Evolutionary conservation across 345 rosid genomes (phyloP).

Genomic region (Luvunga scandens): DNA sequence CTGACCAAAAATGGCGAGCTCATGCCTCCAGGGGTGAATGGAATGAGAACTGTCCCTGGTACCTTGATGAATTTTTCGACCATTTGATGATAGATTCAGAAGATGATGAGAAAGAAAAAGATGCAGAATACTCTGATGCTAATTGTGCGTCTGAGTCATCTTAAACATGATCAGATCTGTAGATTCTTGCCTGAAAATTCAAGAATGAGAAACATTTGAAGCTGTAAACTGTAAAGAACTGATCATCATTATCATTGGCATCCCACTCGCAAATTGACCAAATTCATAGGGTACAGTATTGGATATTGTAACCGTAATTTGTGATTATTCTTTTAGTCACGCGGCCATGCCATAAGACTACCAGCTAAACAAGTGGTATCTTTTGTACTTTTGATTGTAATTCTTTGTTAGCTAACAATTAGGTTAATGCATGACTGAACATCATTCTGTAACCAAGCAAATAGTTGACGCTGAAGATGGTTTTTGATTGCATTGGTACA

Average conservation of each 20-base stretch:
- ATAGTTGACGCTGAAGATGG: not conserved
- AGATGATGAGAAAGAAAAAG: slow-evolving; percentile 18
- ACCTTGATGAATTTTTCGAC: slow-evolving; percentile 65
- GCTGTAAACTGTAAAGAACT: not conserved
- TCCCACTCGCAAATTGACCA: not conserved
- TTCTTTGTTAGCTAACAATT: not conserved
- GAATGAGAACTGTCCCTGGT: slow-evolving; percentile 74
- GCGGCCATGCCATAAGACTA: not conserved
- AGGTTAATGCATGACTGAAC: not conserved
- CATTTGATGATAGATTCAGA: slow-evolving; percentile 32
- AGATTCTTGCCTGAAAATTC: not conserved
- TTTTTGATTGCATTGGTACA: not conserved
- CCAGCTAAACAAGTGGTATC: not conserved
- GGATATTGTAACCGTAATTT: not conserved
- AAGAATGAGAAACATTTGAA: not conserved
- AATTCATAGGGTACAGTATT: not conserved
- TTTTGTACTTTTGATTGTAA: not conserved
- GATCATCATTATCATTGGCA: not conserved
- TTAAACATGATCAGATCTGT: not conserved
- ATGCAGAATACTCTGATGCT: slow-evolving; percentile 2
- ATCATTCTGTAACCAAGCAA: not conserved
- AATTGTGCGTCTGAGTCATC: not conserved
- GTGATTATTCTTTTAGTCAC: slow-evolving; percentile 1
- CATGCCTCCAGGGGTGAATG: slow-evolving; percentile 54
- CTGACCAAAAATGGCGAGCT: slow-evolving; percentile 80